These are phyloP conservation scores for Plasmodium adleri DNA, from an alignment of 169 alveolate genomes.

Conservation along the genomic window DNA sequence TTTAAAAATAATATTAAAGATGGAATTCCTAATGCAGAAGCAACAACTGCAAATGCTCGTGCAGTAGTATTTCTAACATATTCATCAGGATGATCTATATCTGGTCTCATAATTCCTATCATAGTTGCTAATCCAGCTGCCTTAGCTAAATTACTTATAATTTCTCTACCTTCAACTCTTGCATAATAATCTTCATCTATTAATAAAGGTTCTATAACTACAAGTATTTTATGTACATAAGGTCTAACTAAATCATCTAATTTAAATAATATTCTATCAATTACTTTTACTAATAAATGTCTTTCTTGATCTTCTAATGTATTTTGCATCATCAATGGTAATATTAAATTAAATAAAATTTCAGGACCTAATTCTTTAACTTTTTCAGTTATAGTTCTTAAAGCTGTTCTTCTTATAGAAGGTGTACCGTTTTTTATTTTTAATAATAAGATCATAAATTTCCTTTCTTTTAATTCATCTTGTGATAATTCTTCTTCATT, in stretches of 20 bases:
- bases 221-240: constrained; percentile 98
- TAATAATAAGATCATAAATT: constrained; percentile 94
- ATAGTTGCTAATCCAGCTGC: constrained; percentile 99
- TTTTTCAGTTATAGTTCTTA: constrained; percentile 95
- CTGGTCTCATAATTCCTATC: constrained; percentile 99
- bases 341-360: constrained; percentile 96
- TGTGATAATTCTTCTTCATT: constrained; percentile 95
- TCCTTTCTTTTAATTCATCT: constrained; percentile 96
- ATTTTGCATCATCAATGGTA: constrained; percentile 98
- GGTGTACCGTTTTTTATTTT: constrained; percentile 99
- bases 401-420: constrained; percentile 96
- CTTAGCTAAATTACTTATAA: constrained; percentile 94
- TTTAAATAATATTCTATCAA: constrained; percentile 97
- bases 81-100: constrained; percentile 99
- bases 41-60: constrained; percentile 99
- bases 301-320: constrained; percentile 98
- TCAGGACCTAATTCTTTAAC: constrained; percentile 99
- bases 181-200: constrained; percentile 99
- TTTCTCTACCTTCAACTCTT: constrained; percentile 99
- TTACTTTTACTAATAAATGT: constrained; percentile 98
- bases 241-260: constrained; percentile 98
- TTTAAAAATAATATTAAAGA: constrained; percentile 97
- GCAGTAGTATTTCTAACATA: constrained; percentile 98
- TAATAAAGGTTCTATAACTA: constrained; percentile 98
- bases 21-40: constrained; percentile 99